Evolutionary conservation across 805 yeast genomes (phyloP).

Genomic region (Saccharomycopsis fermentans): DNA sequence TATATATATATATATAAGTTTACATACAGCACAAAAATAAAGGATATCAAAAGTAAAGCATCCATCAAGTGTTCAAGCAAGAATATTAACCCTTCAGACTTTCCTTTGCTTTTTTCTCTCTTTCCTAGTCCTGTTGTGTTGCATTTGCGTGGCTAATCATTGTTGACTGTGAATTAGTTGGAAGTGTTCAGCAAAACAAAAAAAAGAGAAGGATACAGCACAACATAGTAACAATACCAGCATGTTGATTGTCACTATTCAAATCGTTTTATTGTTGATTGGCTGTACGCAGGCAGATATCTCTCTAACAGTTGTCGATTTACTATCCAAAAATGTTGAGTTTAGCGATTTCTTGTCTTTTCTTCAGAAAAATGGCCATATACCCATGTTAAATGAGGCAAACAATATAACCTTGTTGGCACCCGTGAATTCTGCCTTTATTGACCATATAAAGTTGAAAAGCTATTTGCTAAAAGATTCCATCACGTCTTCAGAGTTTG

Average conservation of each 20-base stretch:
- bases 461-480: conserved; percentile 30
- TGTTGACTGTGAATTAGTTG: too few species aligned
- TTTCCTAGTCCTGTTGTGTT: too few species aligned
- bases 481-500: conserved; percentile 22
- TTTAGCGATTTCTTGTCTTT: conserved; percentile 54
- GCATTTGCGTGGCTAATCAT: too few species aligned
- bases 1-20: too few species aligned
- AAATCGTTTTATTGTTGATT: not conserved
- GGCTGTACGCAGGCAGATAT: not conserved
- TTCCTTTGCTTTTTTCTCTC: too few species aligned
- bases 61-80: too few species aligned
- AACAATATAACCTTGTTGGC: conserved; percentile 66
- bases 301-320: conserved; percentile 45
- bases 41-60: too few species aligned
- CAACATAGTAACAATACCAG: not conserved
- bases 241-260: not conserved
- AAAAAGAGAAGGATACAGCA: too few species aligned
- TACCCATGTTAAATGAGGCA: conserved; percentile 51
- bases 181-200: too few species aligned
- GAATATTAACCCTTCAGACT: too few species aligned
- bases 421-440: conserved; percentile 72
- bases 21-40: too few species aligned
- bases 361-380: conserved; percentile 50
- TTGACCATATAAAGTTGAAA: conserved; percentile 23
- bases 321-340: conserved; percentile 57